Evolutionary conservation across 768 basidiomycete species (phyloP).

Genomic region (Suillus lakei): DNA sequence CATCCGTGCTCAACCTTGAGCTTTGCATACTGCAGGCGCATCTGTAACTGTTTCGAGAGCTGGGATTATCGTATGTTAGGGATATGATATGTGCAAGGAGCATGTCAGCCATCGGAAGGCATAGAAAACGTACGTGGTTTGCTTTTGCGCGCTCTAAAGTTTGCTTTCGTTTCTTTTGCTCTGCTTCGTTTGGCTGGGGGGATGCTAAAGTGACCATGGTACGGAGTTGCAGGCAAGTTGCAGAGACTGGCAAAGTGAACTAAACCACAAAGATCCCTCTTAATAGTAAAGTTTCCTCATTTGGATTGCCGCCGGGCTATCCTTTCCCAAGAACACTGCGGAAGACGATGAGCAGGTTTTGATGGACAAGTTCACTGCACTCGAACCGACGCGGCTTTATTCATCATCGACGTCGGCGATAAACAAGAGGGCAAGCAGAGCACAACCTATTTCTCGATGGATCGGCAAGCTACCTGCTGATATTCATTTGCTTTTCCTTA

Average conservation of each 20-base stretch:
- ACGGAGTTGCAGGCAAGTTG: constrained; percentile 10
- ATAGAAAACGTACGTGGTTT: constrained; percentile 51
- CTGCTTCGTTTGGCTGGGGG: constrained; percentile 31
- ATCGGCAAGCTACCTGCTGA: constrained; percentile 83
- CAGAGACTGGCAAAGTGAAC: constrained; percentile 1
- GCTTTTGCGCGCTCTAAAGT: constrained; percentile 61
- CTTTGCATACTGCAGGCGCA: constrained; percentile 76
- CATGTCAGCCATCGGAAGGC: constrained; percentile 3
- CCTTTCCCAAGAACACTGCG: neutral
- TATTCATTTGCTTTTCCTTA: constrained; percentile 75
- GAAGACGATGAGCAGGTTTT: constrained; percentile 15
- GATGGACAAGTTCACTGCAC: constrained; percentile 88
- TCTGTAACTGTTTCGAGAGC: constrained; percentile 74
- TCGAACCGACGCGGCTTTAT: constrained; percentile 75
- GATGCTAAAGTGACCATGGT: constrained; percentile 26
- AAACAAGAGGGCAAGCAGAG: constrained; percentile 1
- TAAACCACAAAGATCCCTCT: constrained; percentile 2
- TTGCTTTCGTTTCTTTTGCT: constrained; percentile 49
- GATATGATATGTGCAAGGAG: constrained; percentile 8
- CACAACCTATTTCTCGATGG: constrained; percentile 37
- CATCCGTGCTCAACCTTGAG: constrained; percentile 84
- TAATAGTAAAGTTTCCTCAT: constrained; percentile 5
- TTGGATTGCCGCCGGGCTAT: constrained; percentile 6
- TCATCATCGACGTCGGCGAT: constrained; percentile 30
- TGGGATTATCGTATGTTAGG: constrained; percentile 27